Evolutionary conservation across 1,139 yeast species (phyloP), one percentile per base, ranked within the genome.

Genomic region (Kodamaea arcana): DNA sequence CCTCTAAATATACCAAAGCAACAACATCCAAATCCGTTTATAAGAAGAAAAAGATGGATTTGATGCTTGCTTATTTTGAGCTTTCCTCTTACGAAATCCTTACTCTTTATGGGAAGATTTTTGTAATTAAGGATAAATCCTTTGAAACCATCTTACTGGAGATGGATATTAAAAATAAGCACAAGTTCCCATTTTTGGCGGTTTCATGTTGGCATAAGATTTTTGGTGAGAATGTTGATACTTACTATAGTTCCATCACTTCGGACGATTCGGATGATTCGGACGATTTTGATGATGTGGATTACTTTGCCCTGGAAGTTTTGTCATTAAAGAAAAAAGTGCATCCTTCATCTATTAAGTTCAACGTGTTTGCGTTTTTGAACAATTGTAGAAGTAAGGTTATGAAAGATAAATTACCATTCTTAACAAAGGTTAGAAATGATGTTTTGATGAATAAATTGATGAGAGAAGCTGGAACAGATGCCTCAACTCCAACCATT

Each of bases 131-230:
- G 39, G 71, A 66, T 46, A 50, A 48, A 36, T 36, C 46, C 28
- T 46, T 52, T 34, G 58, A 53, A 35, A 44, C 52, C 33, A 57
- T 56, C 30, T 56, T 63, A 44, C 65, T 57, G 35, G 50, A 50
- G 24, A 46, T 50, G 46, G 51, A 48, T 4, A 35, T 43, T 32
- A 42, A 45, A 33, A 48, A 47, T 22, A 45, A 44, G 28, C 35
- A 34, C 24, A 37, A 45, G 34, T 49, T 55, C 23, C 61, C 61
- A 3, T 65, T 53, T 43, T 54, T 65, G 42, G 71, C 62, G 13
- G 68, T 54, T 23, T 64, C 69, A 12, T 59, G 66, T 45, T 65
- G 69, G 70, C 59, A 55, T 43, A 60, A 56, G 50, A 55, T 34
- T 52, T 58, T 55, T 34, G 58, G 49, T 30, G 41, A 45, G 24